phyloP scores from a whole-genome alignment of 2,329 filamentous ascomycete species.

The Clonostachys chloroleuca region DNA sequence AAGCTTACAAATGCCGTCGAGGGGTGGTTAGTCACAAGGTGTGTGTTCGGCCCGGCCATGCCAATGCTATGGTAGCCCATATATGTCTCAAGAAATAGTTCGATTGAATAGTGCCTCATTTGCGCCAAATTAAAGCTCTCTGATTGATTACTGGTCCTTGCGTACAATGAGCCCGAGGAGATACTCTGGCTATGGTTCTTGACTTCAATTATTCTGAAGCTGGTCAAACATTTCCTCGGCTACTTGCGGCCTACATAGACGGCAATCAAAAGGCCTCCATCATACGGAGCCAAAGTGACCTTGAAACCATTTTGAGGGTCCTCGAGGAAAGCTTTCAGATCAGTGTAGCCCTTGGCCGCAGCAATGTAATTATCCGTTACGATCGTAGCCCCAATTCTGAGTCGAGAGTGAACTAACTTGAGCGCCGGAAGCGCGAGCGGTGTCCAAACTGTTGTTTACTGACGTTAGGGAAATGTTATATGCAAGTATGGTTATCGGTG shows the following conservation, averaged over 20 bases:
- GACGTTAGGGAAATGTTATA: background rate
- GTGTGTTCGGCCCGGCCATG: too few relatives aligned
- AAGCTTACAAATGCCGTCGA: too few relatives aligned
- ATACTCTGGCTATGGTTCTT: too few relatives aligned
- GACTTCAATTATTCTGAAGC: too few relatives aligned
- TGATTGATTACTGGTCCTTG: too few relatives aligned
- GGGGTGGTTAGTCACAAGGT: too few relatives aligned
- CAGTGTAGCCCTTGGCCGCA: constrained; percentile 32
- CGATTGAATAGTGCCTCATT: too few relatives aligned
- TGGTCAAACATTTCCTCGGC: too few relatives aligned
- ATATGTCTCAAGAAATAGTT: too few relatives aligned
- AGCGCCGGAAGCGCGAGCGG: constrained; percentile 47
- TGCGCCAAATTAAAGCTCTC: too few relatives aligned
- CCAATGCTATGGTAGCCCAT: too few relatives aligned
- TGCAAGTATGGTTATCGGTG: background rate
- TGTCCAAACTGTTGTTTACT: constrained; percentile 42
- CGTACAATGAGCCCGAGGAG: too few relatives aligned
- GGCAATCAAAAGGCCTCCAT: constrained; percentile 20
- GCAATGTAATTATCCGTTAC: constrained; percentile 42
- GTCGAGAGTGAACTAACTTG: constrained; percentile 33
- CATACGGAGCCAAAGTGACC: constrained; percentile 23
- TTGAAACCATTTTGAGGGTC: constrained; percentile 42
- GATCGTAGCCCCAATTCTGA: constrained; percentile 41
- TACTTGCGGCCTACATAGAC: constrained; percentile 6
- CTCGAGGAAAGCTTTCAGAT: constrained; percentile 40